Conservation (phyloP, 768 basidiomycete genomes). For the Psilocybe tampanensis region DNA sequence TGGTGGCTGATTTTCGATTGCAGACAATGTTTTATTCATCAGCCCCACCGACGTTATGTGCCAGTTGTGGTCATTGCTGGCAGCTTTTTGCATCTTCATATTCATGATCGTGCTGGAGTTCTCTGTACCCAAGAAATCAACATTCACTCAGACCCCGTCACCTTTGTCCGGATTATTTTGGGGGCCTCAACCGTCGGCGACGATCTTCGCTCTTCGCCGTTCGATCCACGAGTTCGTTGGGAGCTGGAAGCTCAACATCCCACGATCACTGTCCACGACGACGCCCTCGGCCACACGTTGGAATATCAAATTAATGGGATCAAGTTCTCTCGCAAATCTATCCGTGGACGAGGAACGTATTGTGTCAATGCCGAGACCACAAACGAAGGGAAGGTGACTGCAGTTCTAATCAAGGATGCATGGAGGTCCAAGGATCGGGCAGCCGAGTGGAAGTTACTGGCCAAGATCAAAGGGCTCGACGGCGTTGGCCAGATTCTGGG, state of each 20-base stretch:
- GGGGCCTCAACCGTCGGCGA: neutral
- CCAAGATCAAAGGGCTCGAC: neutral
- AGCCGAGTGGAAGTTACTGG: no score
- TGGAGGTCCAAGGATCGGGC: no score
- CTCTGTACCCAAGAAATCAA: neutral
- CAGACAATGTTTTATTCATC: neutral
- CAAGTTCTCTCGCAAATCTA: neutral
- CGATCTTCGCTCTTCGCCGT: neutral
- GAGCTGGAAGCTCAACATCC: neutral
- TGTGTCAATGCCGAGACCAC: conserved; percentile 14
- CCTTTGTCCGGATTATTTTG: neutral
- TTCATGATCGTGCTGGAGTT: neutral
- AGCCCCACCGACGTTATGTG: neutral
- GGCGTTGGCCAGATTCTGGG: conserved; percentile 6
- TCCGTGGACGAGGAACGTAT: conserved; percentile 21
- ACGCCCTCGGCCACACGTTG: neutral
- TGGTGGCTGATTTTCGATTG: neutral
- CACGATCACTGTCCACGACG: neutral
- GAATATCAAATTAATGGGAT: neutral
- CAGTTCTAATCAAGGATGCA: no score
- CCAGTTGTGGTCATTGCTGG: neutral
- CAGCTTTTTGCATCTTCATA: neutral
- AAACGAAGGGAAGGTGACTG: no score
- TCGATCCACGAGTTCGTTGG: neutral
- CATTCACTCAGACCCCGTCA: neutral